phyloP scores from a whole-genome alignment of 805 yeast species.

The Lachancea cidri region DNA sequence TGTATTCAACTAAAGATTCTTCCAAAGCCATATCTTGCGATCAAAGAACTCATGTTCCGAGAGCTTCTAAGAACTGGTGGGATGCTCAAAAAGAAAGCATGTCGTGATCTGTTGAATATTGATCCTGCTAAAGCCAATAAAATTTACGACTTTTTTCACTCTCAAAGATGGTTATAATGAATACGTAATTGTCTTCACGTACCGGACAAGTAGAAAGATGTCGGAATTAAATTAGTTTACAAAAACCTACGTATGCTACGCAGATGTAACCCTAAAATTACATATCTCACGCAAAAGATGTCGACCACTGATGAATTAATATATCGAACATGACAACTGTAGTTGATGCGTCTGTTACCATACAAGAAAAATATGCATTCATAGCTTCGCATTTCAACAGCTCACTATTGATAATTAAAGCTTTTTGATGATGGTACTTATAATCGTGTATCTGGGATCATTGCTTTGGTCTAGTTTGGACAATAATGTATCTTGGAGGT shows the following conservation, averaged over 20 bases:
- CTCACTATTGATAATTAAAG: conserved; percentile 13
- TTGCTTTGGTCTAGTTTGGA: conserved; percentile 20
- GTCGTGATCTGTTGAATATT: conserved; percentile 76
- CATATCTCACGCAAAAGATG: too few species aligned
- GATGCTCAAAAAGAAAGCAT: conserved; percentile 69
- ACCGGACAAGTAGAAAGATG: too few species aligned
- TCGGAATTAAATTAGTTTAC: too few species aligned
- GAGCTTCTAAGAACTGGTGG: conserved; percentile 87
- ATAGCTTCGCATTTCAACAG: too few species aligned
- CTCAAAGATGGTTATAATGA: conserved; percentile 73
- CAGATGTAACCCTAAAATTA: background rate
- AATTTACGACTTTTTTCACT: conserved; percentile 87
- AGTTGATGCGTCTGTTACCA: too few species aligned
- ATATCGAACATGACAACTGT: too few species aligned
- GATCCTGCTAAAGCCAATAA: conserved; percentile 83
- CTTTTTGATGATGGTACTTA: conserved; percentile 31
- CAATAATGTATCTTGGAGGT: conserved; percentile 33
- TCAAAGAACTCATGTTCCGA: conserved; percentile 83
- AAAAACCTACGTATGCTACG: background rate
- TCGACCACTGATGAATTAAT: too few species aligned
- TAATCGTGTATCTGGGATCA: conserved; percentile 28
- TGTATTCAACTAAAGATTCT: conserved; percentile 79
- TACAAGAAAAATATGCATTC: too few species aligned
- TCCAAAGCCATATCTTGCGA: conserved; percentile 92
- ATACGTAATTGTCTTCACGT: too few species aligned